phyloP scores from a whole-genome alignment of 148 eudicot genomes.

The Polygonum maritimum region DNA sequence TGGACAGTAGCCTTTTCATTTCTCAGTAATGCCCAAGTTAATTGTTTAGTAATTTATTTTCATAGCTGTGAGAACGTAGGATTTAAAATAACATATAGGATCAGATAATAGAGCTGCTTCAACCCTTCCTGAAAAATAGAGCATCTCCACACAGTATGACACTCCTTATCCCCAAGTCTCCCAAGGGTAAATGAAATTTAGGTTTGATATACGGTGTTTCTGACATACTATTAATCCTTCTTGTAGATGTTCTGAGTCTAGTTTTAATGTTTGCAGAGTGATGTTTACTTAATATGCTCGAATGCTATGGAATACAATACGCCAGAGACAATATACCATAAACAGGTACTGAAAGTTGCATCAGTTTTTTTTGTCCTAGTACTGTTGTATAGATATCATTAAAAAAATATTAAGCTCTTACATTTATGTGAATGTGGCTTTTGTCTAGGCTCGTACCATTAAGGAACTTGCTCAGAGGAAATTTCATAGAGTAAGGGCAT shows the following conservation, averaged over 20 bases:
- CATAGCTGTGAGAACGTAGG: not conserved
- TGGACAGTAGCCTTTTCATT: not conserved
- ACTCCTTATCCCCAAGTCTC: not conserved
- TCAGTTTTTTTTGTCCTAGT: not conserved
- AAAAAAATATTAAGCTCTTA: not conserved
- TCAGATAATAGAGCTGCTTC: not conserved
- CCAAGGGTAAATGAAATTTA: not conserved
- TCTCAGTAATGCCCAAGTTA: not conserved
- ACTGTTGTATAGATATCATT: not conserved
- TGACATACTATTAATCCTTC: not conserved
- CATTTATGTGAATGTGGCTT: not conserved
- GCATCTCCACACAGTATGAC: not conserved
- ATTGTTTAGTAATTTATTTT: not conserved
- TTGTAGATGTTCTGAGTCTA: conserved; percentile 1
- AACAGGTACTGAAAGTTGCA: conserved; percentile 44
- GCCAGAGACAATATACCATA: conserved; percentile 73
- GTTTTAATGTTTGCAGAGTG: conserved; percentile 49
- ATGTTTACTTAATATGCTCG: conserved; percentile 71
- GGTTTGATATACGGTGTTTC: not conserved
- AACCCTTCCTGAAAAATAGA: not conserved
- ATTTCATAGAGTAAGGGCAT: conserved; percentile 48
- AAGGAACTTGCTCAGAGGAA: conserved; percentile 79
- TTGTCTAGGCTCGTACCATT: conserved; percentile 67
- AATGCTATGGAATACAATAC: conserved; percentile 96
- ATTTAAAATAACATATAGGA: not conserved